A percentile compares a stretch with the other conserved stretches of the same genome.
Evolutionary conservation across 1,284 basidiomycete species (phyloP).

Genomic region (Coniferiporia sulphurascens): DNA sequence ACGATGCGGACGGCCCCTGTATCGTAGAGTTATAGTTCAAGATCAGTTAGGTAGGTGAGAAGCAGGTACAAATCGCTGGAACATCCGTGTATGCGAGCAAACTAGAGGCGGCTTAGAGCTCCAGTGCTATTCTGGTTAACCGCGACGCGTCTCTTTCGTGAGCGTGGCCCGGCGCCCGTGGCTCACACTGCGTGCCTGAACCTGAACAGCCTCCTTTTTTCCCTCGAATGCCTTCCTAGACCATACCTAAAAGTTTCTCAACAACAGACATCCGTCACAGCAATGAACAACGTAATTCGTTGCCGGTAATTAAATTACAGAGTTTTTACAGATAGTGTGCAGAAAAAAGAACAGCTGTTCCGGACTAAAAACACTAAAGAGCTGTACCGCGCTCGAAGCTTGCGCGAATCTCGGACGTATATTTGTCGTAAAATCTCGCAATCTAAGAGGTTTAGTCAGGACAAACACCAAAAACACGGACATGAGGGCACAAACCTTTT

Average conservation of each 20-base stretch:
- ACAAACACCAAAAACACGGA: background rate
- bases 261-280: too few species aligned
- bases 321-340: background rate
- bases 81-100: background rate
- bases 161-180: background rate
- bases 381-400: constrained; percentile 96
- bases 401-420: constrained; percentile 90
- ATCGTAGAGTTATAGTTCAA: too few species aligned
- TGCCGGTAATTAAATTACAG: background rate
- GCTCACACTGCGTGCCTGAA: background rate
- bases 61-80: background rate
- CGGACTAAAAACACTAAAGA: constrained; percentile 37
- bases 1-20: too few species aligned
- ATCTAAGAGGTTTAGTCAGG: constrained; percentile 49
- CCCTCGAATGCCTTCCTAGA: background rate
- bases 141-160: background rate
- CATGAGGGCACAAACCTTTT: constrained; percentile 62
- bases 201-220: background rate
- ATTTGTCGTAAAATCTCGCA: constrained; percentile 95
- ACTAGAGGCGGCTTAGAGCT: background rate
- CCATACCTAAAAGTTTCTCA: background rate
- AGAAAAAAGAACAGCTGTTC: background rate
- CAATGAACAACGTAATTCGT: too few species aligned
- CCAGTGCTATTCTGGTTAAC: background rate
- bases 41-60: background rate